Conservation (phyloP, 495 filamentous ascomycete genomes). For the Aspergillus conjunctus region DNA sequence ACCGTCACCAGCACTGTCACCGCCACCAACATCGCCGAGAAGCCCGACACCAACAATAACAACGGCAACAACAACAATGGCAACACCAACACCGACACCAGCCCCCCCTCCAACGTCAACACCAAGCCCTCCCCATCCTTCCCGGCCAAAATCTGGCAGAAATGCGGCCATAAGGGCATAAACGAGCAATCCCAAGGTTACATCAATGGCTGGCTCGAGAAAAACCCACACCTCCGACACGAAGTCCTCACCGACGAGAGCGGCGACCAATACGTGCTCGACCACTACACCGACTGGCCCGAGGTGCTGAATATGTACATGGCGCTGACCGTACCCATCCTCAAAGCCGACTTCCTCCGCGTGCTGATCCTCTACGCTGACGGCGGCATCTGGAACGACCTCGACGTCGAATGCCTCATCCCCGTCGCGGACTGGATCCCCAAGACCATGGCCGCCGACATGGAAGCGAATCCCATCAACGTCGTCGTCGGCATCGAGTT, state of each 20-base stretch:
- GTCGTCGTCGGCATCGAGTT: slow-evolving; percentile 47
- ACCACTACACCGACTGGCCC: slow-evolving; percentile 31
- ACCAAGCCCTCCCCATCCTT: slow-evolving; percentile 4
- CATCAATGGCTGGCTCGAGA: slow-evolving; percentile 29
- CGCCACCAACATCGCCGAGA: slow-evolving; percentile 1
- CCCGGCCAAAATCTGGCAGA: slow-evolving; percentile 38
- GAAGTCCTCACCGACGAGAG: slow-evolving; percentile 40
- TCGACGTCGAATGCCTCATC: slow-evolving; percentile 39
- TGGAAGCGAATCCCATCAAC: slow-evolving; percentile 22
- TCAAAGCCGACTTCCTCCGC: slow-evolving; percentile 45
- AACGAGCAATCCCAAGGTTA: slow-evolving; percentile 13
- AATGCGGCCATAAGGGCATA: slow-evolving; percentile 28
- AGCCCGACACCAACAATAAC: not conserved
- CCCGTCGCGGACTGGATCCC: slow-evolving; percentile 46
- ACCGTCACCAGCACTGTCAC: slow-evolving; percentile 10
- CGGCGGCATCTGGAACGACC: slow-evolving; percentile 50
- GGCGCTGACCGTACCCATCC: slow-evolving; percentile 35
- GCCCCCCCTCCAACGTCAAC: slow-evolving; percentile 3
- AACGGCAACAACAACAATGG: slow-evolving; percentile 1
- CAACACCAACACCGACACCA: slow-evolving; percentile 10
- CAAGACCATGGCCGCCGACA: slow-evolving; percentile 17
- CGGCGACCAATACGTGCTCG: slow-evolving; percentile 35
- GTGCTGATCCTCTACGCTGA: slow-evolving; percentile 43
- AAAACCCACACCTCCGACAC: slow-evolving; percentile 37
- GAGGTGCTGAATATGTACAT: slow-evolving; percentile 30